Percentiles rank a stretch among this genome's conserved stretches.
Evolutionary conservation across 1,139 yeast species (phyloP).

Genomic region (Kazachstania sp.): DNA sequence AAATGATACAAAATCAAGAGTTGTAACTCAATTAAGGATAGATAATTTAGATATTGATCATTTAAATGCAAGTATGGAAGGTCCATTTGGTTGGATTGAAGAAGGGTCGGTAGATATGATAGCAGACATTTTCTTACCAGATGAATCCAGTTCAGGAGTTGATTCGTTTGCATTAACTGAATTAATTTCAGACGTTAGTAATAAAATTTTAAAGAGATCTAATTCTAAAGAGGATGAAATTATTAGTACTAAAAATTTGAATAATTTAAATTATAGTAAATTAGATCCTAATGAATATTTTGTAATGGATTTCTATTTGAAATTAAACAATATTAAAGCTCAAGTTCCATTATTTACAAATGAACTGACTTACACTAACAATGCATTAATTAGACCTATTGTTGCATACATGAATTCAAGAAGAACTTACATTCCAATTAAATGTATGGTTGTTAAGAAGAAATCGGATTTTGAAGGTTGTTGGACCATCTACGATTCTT

Average conservation of each 20-base stretch:
- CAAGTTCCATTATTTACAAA: constrained; percentile 77
- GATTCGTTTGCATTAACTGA: constrained; percentile 21
- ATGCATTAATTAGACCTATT: constrained; percentile 86
- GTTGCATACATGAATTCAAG: constrained; percentile 90
- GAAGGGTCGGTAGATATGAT: constrained; percentile 85
- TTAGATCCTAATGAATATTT: constrained; percentile 30
- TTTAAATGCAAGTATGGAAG: constrained; percentile 78
- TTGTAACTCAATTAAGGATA: constrained; percentile 70
- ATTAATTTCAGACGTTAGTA: constrained; percentile 19
- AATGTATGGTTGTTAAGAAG: constrained; percentile 74
- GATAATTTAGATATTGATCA: constrained; percentile 85
- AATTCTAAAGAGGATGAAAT: neutral
- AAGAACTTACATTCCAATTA: constrained; percentile 80
- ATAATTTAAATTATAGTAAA: constrained; percentile 35
- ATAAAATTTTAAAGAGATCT: constrained; percentile 8
- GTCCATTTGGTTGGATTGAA: constrained; percentile 96
- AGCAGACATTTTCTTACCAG: constrained; percentile 54
- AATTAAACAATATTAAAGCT: constrained; percentile 63
- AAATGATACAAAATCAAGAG: constrained; percentile 39
- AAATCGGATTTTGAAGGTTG: constrained; percentile 83
- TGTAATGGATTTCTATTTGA: constrained; percentile 68
- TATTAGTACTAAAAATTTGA: constrained; percentile 20
- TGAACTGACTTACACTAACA: constrained; percentile 79
- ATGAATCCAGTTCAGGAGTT: constrained; percentile 12
- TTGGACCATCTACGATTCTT: constrained; percentile 91